Percentiles rank a stretch among this genome's conserved stretches.
Conservation (phyloP, 805 yeast genomes). For the Candida coquimbonensis region DNA sequence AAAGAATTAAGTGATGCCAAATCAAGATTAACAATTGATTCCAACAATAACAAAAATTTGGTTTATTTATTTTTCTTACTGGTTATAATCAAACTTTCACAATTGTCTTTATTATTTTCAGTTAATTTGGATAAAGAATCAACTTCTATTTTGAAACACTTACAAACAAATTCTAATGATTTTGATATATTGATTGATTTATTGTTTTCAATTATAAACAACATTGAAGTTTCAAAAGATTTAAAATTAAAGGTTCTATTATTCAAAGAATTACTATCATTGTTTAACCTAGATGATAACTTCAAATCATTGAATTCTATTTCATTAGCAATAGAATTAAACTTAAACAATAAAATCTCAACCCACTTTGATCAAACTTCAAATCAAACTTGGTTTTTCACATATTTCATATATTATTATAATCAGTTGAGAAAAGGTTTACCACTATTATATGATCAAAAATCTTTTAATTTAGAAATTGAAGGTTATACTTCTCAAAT, state of each 20-base stretch:
- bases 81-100: constrained; percentile 14
- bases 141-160: constrained; percentile 8
- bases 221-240: constrained; percentile 3
- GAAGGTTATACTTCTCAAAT: constrained; percentile 5
- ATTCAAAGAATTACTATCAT: constrained; percentile 6
- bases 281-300: constrained; percentile 9
- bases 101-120: constrained; percentile 12
- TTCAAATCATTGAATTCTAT: neutral
- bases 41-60: constrained; percentile 9
- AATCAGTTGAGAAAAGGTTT: constrained; percentile 12
- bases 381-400: constrained; percentile 14
- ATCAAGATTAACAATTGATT: constrained; percentile 23
- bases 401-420: constrained; percentile 13
- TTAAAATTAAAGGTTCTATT: constrained; percentile 10
- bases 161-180: constrained; percentile 9
- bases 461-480: constrained; percentile 12
- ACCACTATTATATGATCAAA: constrained; percentile 14
- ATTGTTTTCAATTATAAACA: constrained; percentile 6
- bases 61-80: constrained; percentile 10
- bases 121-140: constrained; percentile 11
- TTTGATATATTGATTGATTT: constrained; percentile 14
- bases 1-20: constrained; percentile 20
- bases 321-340: constrained; percentile 11
- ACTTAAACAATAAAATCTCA: constrained; percentile 11
- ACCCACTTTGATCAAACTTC: constrained; percentile 6